Conservation (phyloP, 371 early-diverging fungal species). For the Actinomucor elegans region DNA sequence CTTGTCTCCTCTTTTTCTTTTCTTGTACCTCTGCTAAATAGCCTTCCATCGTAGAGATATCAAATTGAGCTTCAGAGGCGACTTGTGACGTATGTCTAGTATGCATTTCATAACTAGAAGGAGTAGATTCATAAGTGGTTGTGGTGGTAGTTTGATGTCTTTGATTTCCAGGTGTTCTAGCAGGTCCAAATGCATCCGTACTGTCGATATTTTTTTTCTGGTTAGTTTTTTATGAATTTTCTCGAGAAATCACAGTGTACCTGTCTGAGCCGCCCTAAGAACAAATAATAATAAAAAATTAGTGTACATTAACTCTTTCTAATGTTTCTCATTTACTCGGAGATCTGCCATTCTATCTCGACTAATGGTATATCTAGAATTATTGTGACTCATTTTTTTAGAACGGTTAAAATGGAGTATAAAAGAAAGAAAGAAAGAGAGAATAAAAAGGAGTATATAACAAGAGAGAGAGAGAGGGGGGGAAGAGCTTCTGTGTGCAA, state of each 20-base stretch:
- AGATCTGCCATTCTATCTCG: slow-evolving; percentile 25
- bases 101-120: slow-evolving; percentile 18
- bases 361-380: slow-evolving; percentile 19
- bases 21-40: slow-evolving; percentile 22
- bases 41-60: slow-evolving; percentile 23
- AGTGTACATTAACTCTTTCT: too few species aligned
- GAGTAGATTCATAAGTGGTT: not conserved
- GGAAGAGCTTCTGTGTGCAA: too few species aligned
- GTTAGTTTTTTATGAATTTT: too few species aligned
- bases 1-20: slow-evolving; percentile 1
- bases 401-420: not conserved
- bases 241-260: too few species aligned
- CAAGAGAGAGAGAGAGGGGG: not conserved
- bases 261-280: slow-evolving; percentile 19
- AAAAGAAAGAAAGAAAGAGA: slow-evolving; percentile 1
- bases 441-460: not conserved
- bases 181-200: slow-evolving; percentile 37
- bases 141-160: not conserved
- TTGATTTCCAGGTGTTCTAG: slow-evolving; percentile 21
- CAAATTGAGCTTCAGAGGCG: slow-evolving; percentile 13
- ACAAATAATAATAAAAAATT: too few species aligned
- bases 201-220: slow-evolving; percentile 10
- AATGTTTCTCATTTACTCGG: slow-evolving; percentile 15
- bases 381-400: slow-evolving; percentile 5
- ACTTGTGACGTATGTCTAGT: slow-evolving; percentile 8